Conservation (phyloP, 352 stramenopile genomes). For the Thalassiosira ordinaria region DNA sequence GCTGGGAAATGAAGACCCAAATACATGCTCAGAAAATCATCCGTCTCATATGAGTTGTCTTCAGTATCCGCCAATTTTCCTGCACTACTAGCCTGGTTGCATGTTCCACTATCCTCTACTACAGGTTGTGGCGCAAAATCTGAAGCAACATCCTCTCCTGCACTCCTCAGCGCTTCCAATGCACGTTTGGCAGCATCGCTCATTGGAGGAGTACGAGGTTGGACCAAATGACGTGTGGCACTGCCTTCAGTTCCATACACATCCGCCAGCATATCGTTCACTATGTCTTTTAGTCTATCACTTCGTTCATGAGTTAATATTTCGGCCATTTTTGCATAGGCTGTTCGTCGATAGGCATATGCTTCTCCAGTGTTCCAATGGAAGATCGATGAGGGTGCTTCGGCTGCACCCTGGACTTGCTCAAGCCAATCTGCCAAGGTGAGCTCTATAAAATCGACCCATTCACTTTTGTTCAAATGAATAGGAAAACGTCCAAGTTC, state of each 20-base stretch:
- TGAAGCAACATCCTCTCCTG: slow-evolving; percentile 59
- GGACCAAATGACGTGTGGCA: slow-evolving; percentile 75
- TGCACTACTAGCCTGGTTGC: neutral
- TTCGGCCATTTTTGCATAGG: slow-evolving; percentile 80
- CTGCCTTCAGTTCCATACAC: slow-evolving; percentile 72
- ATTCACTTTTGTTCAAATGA: slow-evolving; percentile 76
- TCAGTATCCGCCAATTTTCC: neutral
- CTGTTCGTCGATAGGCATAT: slow-evolving; percentile 78
- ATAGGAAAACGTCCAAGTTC: slow-evolving; percentile 85
- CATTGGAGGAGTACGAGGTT: slow-evolving; percentile 75
- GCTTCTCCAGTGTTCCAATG: slow-evolving; percentile 81
- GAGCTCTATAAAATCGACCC: slow-evolving; percentile 85
- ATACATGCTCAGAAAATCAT: slow-evolving; percentile 74
- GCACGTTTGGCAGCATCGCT: slow-evolving; percentile 62
- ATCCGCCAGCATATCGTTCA: slow-evolving; percentile 59
- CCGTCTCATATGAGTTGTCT: slow-evolving; percentile 75
- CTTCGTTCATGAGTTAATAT: slow-evolving; percentile 68
- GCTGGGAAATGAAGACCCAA: slow-evolving; percentile 74
- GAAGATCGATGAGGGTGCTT: slow-evolving; percentile 69
- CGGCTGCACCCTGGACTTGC: slow-evolving; percentile 82
- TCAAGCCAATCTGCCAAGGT: slow-evolving; percentile 85
- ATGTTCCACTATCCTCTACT: slow-evolving; percentile 9
- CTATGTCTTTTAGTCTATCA: slow-evolving; percentile 44
- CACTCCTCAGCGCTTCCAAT: slow-evolving; percentile 66
- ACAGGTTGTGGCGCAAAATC: slow-evolving; percentile 60